Evolutionary conservation across 2,329 filamentous ascomycete species (phyloP).

Genomic region (Orbilia blumenaviensis): DNA sequence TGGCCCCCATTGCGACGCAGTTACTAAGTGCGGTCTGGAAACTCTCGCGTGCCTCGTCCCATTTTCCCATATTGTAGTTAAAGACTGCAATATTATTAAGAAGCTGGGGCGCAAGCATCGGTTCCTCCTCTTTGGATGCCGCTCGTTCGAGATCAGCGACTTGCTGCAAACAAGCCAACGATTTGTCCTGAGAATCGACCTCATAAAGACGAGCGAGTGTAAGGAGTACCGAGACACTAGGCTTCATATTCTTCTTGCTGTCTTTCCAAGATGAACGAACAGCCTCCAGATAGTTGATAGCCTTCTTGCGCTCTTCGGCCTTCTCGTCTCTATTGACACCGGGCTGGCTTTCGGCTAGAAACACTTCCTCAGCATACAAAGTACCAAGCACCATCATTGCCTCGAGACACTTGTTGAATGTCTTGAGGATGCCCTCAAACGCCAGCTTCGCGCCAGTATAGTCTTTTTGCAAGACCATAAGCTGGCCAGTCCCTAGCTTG

Average conservation of each 20-base stretch:
- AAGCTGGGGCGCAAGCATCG: slow-evolving; percentile 81
- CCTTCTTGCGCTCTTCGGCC: slow-evolving; percentile 82
- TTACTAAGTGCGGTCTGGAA: slow-evolving; percentile 92
- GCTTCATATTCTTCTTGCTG: slow-evolving; percentile 79
- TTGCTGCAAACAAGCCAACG: slow-evolving; percentile 87
- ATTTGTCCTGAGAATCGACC: slow-evolving; percentile 83
- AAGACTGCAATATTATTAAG: slow-evolving; percentile 98
- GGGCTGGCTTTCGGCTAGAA: slow-evolving; percentile 70
- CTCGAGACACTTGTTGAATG: slow-evolving; percentile 70
- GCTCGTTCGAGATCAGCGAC: slow-evolving; percentile 90
- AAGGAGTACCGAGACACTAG: slow-evolving; percentile 86
- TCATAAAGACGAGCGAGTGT: slow-evolving; percentile 94
- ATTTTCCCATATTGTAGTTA: slow-evolving; percentile 85
- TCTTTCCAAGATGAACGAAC: slow-evolving; percentile 93
- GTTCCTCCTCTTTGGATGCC: slow-evolving; percentile 71
- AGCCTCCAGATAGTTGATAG: slow-evolving; percentile 81
- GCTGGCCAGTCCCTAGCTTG: slow-evolving; percentile 91
- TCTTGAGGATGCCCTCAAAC: slow-evolving; percentile 91
- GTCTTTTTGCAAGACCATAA: slow-evolving; percentile 65
- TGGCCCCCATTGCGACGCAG: slow-evolving; percentile 79
- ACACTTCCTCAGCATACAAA: slow-evolving; percentile 92
- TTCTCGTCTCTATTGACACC: slow-evolving; percentile 83
- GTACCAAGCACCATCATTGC: slow-evolving; percentile 92
- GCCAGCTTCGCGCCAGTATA: slow-evolving; percentile 86
- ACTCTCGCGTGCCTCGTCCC: slow-evolving; percentile 79